A percentile compares a stretch with the other conserved stretches of the same genome.
Conservation (phyloP, 202 grass and related monocot species). For the Zizania palustris region DNA sequence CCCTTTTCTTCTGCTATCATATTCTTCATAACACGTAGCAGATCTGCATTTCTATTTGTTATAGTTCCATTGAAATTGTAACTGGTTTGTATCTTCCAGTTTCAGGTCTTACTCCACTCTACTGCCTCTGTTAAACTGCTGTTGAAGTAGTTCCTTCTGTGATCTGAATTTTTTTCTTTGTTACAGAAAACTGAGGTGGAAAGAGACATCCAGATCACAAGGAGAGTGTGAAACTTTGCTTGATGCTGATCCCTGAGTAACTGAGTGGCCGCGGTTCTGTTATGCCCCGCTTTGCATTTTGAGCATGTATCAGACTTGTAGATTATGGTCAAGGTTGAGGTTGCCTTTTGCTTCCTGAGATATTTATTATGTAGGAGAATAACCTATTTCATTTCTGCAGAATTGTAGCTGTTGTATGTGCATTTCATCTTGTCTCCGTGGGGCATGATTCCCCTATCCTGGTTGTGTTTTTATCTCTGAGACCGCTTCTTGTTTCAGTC, state of each 20-base stretch:
- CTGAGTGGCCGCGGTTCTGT: background rate
- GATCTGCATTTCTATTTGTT: background rate
- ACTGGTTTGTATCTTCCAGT: background rate
- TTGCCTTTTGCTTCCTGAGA: background rate
- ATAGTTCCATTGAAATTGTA: background rate
- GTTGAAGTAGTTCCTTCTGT: background rate
- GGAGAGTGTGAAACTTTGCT: slow-evolving; percentile 26
- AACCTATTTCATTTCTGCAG: slow-evolving; percentile 19
- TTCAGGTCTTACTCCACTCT: background rate
- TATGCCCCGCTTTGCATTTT: slow-evolving; percentile 14
- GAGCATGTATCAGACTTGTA: slow-evolving; percentile 29
- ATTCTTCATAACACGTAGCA: background rate
- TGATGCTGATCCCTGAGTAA: slow-evolving; percentile 17
- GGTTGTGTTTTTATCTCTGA: background rate
- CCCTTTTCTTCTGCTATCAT: background rate
- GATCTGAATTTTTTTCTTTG: background rate
- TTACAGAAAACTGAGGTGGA: slow-evolving; percentile 46
- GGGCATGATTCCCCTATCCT: background rate
- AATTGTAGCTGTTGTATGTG: slow-evolving; percentile 22
- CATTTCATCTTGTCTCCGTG: background rate
- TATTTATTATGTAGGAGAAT: slow-evolving; percentile 19
- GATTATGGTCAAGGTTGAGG: slow-evolving; percentile 2
- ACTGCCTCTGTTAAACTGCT: background rate
- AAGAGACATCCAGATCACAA: background rate
- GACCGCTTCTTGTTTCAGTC: background rate